Evolutionary conservation across 306 rosid genomes (phyloP).

Genomic region (Amphicarpaea edgeworthii): DNA sequence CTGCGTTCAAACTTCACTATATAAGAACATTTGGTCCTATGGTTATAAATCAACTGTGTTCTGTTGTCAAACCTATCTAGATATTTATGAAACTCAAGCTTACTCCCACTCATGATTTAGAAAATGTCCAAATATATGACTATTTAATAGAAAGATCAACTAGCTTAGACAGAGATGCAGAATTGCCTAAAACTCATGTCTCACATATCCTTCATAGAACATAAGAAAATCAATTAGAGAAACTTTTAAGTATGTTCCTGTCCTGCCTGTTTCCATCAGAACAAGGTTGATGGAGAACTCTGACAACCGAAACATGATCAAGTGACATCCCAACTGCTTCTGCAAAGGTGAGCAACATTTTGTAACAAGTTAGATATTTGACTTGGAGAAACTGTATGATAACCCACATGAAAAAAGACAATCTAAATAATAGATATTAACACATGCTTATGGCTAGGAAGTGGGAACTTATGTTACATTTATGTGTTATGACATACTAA

Average conservation of each 20-base stretch:
- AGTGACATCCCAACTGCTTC: conserved; percentile 80
- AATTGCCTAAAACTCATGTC: conserved; percentile 40
- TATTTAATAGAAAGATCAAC: conserved; percentile 31
- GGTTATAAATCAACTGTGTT: conserved; percentile 14
- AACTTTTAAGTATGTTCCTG: conserved; percentile 40
- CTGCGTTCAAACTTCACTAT: conserved; percentile 13
- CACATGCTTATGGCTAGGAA: conserved; percentile 16
- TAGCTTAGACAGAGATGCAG: conserved; percentile 37
- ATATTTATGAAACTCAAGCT: conserved; percentile 33
- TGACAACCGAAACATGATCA: conserved; percentile 75
- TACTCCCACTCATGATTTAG: conserved; percentile 2
- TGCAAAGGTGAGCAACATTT: conserved; percentile 54
- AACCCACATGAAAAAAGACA: not conserved
- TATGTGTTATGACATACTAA: conserved; percentile 20
- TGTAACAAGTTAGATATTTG: conserved; percentile 31
- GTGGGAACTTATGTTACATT: conserved; percentile 25
- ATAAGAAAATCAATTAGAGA: conserved; percentile 45
- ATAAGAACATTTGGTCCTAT: conserved; percentile 2
- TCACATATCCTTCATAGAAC: conserved; percentile 39
- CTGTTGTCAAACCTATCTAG: conserved; percentile 19
- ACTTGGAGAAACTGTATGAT: conserved; percentile 22
- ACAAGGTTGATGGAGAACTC: conserved; percentile 83
- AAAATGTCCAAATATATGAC: conserved; percentile 15
- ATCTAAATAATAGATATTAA: not conserved
- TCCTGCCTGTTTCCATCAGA: conserved; percentile 85